These are phyloP conservation scores for Rubia peregrina DNA, from an alignment of 305 asterid genomes.

Conservation along the genomic window DNA sequence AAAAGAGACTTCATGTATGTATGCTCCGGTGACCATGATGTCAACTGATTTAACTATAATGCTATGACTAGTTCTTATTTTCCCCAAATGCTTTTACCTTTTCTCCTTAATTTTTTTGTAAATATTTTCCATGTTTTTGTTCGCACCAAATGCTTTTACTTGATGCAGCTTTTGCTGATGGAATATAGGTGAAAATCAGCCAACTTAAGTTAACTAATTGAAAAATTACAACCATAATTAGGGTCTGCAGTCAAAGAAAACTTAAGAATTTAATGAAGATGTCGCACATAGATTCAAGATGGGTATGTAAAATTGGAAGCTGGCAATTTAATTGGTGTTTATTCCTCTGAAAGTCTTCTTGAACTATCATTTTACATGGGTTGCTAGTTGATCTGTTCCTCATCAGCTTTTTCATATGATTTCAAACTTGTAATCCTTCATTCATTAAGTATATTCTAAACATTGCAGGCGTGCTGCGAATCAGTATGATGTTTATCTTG, in stretches of 20 bases:
- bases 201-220: background rate
- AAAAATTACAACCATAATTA: too few species aligned
- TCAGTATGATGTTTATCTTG: constrained; percentile 49
- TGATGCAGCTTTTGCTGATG: background rate
- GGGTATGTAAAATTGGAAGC: background rate
- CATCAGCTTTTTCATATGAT: background rate
- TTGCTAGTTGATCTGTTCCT: constrained; percentile 10
- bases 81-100: background rate
- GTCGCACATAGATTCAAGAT: background rate
- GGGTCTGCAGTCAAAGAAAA: background rate
- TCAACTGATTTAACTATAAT: background rate
- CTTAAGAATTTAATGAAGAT: background rate
- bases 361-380: background rate
- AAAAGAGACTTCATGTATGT: background rate
- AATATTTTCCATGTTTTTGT: background rate
- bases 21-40: background rate
- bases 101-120: too few species aligned
- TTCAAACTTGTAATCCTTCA: constrained; percentile 5
- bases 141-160: background rate
- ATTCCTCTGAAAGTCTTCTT: background rate
- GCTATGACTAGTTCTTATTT: background rate
- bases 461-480: constrained; percentile 46
- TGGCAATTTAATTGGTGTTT: background rate
- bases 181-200: background rate
- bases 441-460: constrained; percentile 14